phyloP scores from a whole-genome alignment of 345 rosid species.

The Citrus medica region DNA sequence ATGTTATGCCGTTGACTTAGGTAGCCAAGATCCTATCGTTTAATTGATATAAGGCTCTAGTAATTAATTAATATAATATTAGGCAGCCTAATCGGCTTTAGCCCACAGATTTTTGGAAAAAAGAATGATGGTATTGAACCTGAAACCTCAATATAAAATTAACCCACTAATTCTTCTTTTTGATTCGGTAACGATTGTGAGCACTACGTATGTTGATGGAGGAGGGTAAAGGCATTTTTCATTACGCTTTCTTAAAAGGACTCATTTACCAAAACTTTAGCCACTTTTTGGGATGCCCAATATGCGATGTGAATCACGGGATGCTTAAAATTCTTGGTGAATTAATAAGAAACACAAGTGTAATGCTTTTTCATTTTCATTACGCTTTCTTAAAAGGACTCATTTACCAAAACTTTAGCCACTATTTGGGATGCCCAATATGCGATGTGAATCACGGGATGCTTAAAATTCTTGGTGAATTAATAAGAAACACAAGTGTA shows the following conservation, averaged over 20 bases:
- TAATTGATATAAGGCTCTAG: background rate
- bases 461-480: conserved; percentile 6
- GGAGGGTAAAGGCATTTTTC: background rate
- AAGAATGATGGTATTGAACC: background rate
- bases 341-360: conserved; percentile 7
- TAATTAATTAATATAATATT: no score
- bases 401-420: conserved; percentile 19
- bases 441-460: conserved; percentile 12
- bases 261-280: conserved; percentile 18
- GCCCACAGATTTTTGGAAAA: conserved; percentile 24
- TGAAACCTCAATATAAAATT: conserved; percentile 2
- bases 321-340: conserved; percentile 7
- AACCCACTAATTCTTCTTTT: conserved; percentile 24
- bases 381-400: conserved; percentile 8
- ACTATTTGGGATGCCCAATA: conserved; percentile 18
- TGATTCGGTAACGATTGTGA: conserved; percentile 1
- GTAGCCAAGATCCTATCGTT: background rate
- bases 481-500: conserved; percentile 6
- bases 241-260: conserved; percentile 7
- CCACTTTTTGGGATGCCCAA: conserved; percentile 21
- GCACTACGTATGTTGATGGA: background rate
- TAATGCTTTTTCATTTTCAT: conserved; percentile 1
- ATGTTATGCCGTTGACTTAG: no score
- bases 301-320: conserved; percentile 10
- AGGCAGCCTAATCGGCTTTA: conserved; percentile 22